Percentiles rank a stretch among this genome's conserved stretches.
phyloP scores from a whole-genome alignment of 257 asterid species.

The Solanum paucissectum region DNA sequence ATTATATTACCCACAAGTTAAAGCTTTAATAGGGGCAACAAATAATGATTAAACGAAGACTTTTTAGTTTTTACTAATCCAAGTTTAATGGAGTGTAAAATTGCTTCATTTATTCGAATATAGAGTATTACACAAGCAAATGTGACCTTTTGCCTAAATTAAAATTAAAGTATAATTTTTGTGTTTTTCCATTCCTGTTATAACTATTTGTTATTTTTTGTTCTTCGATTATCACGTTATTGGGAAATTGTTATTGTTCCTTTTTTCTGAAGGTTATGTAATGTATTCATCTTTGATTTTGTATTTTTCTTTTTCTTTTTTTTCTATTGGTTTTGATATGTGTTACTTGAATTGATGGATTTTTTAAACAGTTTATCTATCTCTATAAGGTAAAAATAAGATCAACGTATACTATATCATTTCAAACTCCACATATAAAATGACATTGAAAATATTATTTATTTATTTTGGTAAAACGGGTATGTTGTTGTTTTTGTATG shows the following conservation, averaged over 20 bases:
- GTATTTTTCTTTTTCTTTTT: fast-evolving
- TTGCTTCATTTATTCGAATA: background rate
- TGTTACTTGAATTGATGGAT: background rate
- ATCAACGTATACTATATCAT: background rate
- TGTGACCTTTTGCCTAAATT: background rate
- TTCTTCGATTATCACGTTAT: background rate
- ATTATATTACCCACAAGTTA: background rate
- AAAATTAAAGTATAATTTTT: background rate
- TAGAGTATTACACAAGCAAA: background rate
- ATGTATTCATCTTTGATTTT: background rate
- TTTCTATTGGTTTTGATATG: background rate
- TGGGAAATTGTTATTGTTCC: background rate
- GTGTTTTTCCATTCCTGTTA: background rate
- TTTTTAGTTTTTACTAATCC: background rate
- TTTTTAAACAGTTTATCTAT: background rate
- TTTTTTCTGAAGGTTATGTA: background rate
- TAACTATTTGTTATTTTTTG: background rate
- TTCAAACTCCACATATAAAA: background rate
- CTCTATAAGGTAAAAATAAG: background rate
- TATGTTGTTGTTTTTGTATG: background rate
- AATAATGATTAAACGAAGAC: background rate
- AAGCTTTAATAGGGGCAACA: background rate
- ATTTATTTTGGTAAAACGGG: background rate
- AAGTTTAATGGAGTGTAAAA: background rate
- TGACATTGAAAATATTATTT: background rate